Percentiles rank a stretch among this genome's conserved stretches.
Conservation (phyloP, 495 filamentous ascomycete species). For the Lasiosphaeria miniovina region DNA sequence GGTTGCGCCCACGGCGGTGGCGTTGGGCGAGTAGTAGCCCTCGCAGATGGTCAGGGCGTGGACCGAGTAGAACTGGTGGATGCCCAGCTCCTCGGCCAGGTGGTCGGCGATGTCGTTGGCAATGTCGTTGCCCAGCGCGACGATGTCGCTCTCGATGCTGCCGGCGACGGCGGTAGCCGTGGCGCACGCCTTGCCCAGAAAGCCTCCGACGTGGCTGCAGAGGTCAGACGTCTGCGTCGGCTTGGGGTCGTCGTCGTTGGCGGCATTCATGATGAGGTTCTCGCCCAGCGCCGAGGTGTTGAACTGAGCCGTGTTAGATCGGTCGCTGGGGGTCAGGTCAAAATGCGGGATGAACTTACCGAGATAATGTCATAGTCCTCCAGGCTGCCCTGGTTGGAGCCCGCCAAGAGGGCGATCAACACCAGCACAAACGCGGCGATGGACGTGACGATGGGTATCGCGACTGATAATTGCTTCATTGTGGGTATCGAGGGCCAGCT, state of each 20-base stretch:
- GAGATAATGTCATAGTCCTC: slow-evolving; percentile 63
- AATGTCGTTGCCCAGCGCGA: slow-evolving; percentile 30
- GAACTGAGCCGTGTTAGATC: slow-evolving; percentile 40
- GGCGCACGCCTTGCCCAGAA: slow-evolving; percentile 24
- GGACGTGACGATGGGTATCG: slow-evolving; percentile 19
- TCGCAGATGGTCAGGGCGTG: slow-evolving; percentile 69
- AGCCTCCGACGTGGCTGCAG: slow-evolving; percentile 17
- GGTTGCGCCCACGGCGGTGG: slow-evolving; percentile 42
- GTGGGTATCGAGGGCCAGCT: neutral
- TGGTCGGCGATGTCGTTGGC: slow-evolving; percentile 24
- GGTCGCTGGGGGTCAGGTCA: neutral
- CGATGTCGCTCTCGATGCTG: slow-evolving; percentile 33
- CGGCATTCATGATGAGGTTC: slow-evolving; percentile 37
- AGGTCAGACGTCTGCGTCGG: slow-evolving; percentile 9
- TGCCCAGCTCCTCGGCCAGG: slow-evolving; percentile 44
- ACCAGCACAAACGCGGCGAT: slow-evolving; percentile 63
- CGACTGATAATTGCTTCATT: slow-evolving; percentile 20
- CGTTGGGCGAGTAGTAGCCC: slow-evolving; percentile 56
- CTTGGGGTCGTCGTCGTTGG: slow-evolving; percentile 8
- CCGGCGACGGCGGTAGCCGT: slow-evolving; percentile 27
- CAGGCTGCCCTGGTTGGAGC: slow-evolving; percentile 57
- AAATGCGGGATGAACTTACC: slow-evolving; percentile 41
- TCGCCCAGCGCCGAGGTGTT: slow-evolving; percentile 63
- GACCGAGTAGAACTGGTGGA: slow-evolving; percentile 71
- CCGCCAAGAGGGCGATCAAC: slow-evolving; percentile 70